phyloP scores from a whole-genome alignment of 148 eudicot genomes.

The Hydrangea macrophylla region DNA sequence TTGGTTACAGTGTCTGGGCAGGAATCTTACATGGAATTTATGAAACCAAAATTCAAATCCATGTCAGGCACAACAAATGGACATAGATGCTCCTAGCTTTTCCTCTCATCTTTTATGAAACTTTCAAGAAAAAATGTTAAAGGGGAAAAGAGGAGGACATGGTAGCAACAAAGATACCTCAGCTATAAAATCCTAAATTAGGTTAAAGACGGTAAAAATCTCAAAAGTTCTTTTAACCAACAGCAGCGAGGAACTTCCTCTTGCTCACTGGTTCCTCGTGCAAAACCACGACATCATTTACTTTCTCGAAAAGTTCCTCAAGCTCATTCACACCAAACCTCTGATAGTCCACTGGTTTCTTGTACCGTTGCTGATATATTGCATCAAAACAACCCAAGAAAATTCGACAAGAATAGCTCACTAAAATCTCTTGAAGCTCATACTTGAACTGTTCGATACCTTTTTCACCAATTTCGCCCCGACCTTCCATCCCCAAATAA shows the following conservation, averaged over 20 bases:
- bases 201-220: not conserved
- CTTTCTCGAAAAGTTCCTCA: slow-evolving; percentile 69
- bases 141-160: not conserved
- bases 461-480: slow-evolving; percentile 23
- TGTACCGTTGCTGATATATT: slow-evolving; percentile 80
- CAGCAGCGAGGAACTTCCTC: slow-evolving; percentile 66
- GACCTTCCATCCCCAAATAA: slow-evolving; percentile 10
- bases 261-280: slow-evolving; percentile 61
- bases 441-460: slow-evolving; percentile 50
- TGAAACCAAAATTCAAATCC: not conserved
- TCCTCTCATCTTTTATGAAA: not conserved
- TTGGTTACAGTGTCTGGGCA: not conserved
- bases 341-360: slow-evolving; percentile 49
- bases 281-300: slow-evolving; percentile 74
- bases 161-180: slow-evolving; percentile 9
- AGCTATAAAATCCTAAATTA: slow-evolving; percentile 13
- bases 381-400: slow-evolving; percentile 61
- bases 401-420: slow-evolving; percentile 69
- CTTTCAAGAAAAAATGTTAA: not conserved
- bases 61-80: slow-evolving; percentile 5
- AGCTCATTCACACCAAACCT: slow-evolving; percentile 62
- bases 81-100: not conserved
- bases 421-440: slow-evolving; percentile 90
- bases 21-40: not conserved
- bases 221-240: slow-evolving; percentile 28